Evolutionary conservation across 345 rosid genomes (phyloP), one percentile per base, ranked within the genome.

Genomic region (Eucalyptus cladocalyx): DNA sequence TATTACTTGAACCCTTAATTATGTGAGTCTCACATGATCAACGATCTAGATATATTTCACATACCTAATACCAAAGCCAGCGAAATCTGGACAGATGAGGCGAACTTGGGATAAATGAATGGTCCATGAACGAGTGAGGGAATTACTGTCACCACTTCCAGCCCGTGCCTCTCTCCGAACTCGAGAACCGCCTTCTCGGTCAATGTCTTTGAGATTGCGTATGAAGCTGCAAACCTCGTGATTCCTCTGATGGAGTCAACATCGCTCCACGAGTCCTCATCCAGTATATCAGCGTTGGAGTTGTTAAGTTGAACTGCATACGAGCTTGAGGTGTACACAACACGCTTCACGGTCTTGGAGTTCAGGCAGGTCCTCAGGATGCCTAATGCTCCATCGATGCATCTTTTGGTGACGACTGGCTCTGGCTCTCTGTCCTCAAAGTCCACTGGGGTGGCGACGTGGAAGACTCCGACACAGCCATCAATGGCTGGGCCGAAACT

Each of bases 251-350:
- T 6, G 56, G 42, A 87, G 19, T 91, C 90, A 6, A 87, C 86
- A 32, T 93, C 94, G 5, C 88, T 91, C 93, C 94, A 93, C 3
- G 30, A 88, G 26, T 90, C 89, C 91, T 92, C 95, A 48, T 93
- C 95, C 90, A 87, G 48, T 15, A 50, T 32, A 3, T 91, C 89
- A 37, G 87, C 87, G 26, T 23, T 86, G 30, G 37, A 89, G 43
- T 24, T 65, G 67, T 60, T 90, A 16, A 60, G 21, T 28, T 0
- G 2, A 26, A 90, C 8, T 16, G 94, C 69, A 1, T 90, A 17
- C 16, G 86, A 72, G 34, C 97, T 95, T 6, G 97, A 95, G 60
- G 97, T 95, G 93, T 94, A 97, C 11, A 96, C 94, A 8, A 95
- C 93, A 5, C 95, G 90, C 89, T 93, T 94, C 50, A 97, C 96